These are phyloP conservation scores for Carex arenaria DNA, from an alignment of 202 grass and related monocot genomes.

Conservation along the genomic window DNA sequence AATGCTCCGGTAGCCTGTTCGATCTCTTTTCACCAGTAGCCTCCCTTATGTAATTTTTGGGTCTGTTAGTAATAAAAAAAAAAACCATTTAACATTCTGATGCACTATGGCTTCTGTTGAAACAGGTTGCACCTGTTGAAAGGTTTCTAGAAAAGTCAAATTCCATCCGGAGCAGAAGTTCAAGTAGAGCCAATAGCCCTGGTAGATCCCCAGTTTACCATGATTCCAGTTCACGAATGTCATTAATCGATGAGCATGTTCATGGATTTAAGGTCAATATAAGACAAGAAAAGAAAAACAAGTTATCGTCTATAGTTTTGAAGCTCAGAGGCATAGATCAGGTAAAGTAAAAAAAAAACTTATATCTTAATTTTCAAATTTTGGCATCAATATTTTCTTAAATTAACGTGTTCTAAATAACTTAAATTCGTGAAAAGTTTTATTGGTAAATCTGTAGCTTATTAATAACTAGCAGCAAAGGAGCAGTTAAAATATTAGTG, in stretches of 20 bases:
- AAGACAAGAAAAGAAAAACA: constrained; percentile 94
- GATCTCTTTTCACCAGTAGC: background rate
- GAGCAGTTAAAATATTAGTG: background rate
- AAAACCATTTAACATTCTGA: background rate
- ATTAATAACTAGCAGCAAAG: background rate
- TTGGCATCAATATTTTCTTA: background rate
- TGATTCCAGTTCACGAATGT: constrained; percentile 52
- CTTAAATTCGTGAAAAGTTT: background rate
- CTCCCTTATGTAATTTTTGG: background rate
- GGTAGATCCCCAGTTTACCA: constrained; percentile 71
- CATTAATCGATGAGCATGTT: constrained; percentile 67
- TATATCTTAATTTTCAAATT: background rate
- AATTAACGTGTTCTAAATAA: background rate
- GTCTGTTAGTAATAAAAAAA: background rate
- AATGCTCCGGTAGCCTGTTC: background rate
- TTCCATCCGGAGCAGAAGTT: constrained; percentile 80
- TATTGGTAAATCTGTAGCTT: background rate
- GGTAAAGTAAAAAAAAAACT: constrained; percentile 32
- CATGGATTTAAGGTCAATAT: constrained; percentile 96
- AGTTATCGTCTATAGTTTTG: constrained; percentile 86
- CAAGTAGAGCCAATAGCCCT: constrained; percentile 87
- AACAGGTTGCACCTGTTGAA: constrained; percentile 83
- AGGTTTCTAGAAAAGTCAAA: constrained; percentile 90
- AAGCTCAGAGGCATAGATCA: constrained; percentile 97
- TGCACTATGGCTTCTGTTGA: background rate